phyloP scores from a whole-genome alignment of 2,329 filamentous ascomycete species.

The Alternaria triticina region DNA sequence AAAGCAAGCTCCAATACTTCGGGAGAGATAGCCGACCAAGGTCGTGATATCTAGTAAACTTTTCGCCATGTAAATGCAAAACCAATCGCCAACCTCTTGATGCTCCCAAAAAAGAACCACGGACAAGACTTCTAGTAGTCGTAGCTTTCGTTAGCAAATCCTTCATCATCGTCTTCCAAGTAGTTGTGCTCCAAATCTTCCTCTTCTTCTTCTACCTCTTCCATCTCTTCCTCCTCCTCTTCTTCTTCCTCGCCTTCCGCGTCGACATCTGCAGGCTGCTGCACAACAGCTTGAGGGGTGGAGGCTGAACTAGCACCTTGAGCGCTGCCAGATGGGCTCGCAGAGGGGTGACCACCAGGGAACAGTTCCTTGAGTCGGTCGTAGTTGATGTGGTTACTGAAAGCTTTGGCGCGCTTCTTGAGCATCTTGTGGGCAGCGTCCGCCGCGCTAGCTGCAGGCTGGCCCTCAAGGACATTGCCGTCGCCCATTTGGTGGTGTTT shows the following conservation, averaged over 20 bases:
- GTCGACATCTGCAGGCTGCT: slow-evolving; percentile 14
- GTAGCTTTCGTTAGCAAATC: slow-evolving; percentile 49
- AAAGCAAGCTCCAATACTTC: neutral
- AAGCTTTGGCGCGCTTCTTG: slow-evolving; percentile 51
- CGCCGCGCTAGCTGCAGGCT: slow-evolving; percentile 51
- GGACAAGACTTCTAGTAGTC: slow-evolving; percentile 22
- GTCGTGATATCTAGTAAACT: neutral
- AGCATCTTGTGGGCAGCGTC: slow-evolving; percentile 56
- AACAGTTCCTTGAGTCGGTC: slow-evolving; percentile 53
- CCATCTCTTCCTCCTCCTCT: slow-evolving; percentile 34
- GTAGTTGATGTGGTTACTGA: slow-evolving; percentile 56
- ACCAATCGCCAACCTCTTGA: neutral
- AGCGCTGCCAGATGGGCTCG: slow-evolving; percentile 27
- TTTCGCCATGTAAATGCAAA: neutral
- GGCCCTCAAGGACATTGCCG: slow-evolving; percentile 52
- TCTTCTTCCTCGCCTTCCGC: slow-evolving; percentile 28
- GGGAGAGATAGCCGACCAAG: neutral
- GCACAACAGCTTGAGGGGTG: slow-evolving; percentile 11
- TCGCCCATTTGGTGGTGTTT: slow-evolving; percentile 48
- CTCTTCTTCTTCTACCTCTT: slow-evolving; percentile 48
- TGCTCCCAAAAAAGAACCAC: neutral
- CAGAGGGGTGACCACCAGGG: slow-evolving; percentile 21
- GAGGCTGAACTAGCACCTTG: slow-evolving; percentile 28
- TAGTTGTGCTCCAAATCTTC: slow-evolving; percentile 50
- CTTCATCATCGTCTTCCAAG: slow-evolving; percentile 52